These are phyloP conservation scores for Isoetes taiwanensis DNA, from an alignment of 75 land plant genomes.

Conservation along the genomic window DNA sequence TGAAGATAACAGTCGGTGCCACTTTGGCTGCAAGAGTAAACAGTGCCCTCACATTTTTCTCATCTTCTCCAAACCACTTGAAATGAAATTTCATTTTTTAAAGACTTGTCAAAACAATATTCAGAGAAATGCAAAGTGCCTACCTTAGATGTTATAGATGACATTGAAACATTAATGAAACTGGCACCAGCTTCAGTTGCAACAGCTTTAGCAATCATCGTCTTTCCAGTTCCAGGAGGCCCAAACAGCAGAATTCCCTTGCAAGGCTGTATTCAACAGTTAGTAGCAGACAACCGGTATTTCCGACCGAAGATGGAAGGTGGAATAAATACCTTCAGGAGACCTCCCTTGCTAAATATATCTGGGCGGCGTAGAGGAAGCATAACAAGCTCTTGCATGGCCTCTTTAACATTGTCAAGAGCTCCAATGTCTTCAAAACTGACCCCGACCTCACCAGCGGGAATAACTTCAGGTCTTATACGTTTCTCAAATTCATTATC, in stretches of 20 bases:
- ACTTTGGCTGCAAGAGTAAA: conserved; percentile 87
- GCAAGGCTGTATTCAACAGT: conserved; percentile 45
- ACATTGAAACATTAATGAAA: conserved; percentile 89
- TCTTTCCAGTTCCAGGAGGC: conserved; percentile 90
- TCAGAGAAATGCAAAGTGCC: too few species aligned
- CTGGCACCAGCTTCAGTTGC: conserved; percentile 90
- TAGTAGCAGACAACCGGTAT: background rate
- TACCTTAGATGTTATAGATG: conserved; percentile 81
- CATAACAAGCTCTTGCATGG: conserved; percentile 82
- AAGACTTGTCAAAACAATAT: too few species aligned
- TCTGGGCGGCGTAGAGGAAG: conserved; percentile 78
- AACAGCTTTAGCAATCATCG: conserved; percentile 89
- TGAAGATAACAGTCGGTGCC: conserved; percentile 82
- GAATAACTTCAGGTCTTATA: conserved; percentile 80
- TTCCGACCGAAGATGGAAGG: background rate
- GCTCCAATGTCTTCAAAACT: conserved; percentile 80
- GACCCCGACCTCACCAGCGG: conserved; percentile 61
- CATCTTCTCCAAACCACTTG: conserved; percentile 91
- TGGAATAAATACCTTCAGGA: conserved; percentile 31
- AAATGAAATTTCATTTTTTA: too few species aligned
- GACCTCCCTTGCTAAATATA: conserved; percentile 59
- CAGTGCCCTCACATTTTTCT: conserved; percentile 79
- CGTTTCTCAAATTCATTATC: conserved; percentile 94
- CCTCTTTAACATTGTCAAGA: conserved; percentile 61
- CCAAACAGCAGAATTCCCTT: conserved; percentile 81